Evolutionary conservation across 2,329 filamentous ascomycete genomes (phyloP).

Genomic region (Rhytidhysteron rufulum): DNA sequence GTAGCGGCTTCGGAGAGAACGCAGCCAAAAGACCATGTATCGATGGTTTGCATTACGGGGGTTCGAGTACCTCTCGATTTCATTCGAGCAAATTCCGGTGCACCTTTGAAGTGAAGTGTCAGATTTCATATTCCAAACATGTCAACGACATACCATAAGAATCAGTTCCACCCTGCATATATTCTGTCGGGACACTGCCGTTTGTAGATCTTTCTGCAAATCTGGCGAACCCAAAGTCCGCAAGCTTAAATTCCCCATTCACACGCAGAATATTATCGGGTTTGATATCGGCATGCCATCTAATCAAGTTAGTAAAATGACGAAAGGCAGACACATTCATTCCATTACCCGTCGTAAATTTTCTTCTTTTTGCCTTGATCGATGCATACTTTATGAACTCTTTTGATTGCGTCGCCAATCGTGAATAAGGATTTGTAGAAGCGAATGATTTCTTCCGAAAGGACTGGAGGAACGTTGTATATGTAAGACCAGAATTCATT

Average conservation of each 20-base stretch:
- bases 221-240: constrained; percentile 35
- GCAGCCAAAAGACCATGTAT: constrained; percentile 39
- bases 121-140: too few relatives aligned
- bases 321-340: too few relatives aligned
- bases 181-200: constrained; percentile 3
- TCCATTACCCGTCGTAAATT: constrained; percentile 18
- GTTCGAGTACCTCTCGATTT: constrained; percentile 9
- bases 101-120: constrained; percentile 7
- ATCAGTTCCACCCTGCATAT: constrained; percentile 26
- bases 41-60: constrained; percentile 28
- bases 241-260: constrained; percentile 32
- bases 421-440: constrained; percentile 31
- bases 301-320: too few relatives aligned
- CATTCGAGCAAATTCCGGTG: constrained; percentile 5
- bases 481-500: constrained; percentile 23
- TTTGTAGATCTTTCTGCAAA: constrained; percentile 11
- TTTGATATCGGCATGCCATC: constrained; percentile 44
- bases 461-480: constrained; percentile 21
- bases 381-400: constrained; percentile 19
- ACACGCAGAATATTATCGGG: constrained; percentile 42
- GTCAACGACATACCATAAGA: constrained; percentile 38
- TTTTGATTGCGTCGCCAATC: constrained; percentile 24
- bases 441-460: constrained; percentile 18
- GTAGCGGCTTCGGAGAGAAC: constrained; percentile 39
- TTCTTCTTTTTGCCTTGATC: constrained; percentile 1